phyloP scores from a whole-genome alignment of 306 rosid species.

The Medicago truncatula region MtrunA17r5.0-ANR NC_053045.1:8270501-8271000 shows the following conservation, averaged over 20 bases:
- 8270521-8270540: background rate
- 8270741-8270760: background rate
- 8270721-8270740: background rate
- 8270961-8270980: too few species aligned
- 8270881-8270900: too few species aligned
- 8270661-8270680: constrained; percentile 44
- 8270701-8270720: constrained; percentile 22
- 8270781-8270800: too few species aligned
- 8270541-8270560: constrained; percentile 8
- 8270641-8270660: constrained; percentile 43
- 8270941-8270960: too few species aligned
- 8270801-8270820: too few species aligned
- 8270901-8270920: too few species aligned
- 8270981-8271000: too few species aligned
- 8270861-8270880: too few species aligned
- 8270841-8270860: too few species aligned
- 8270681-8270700: constrained; percentile 30
- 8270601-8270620: constrained; percentile 56
- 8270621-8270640: constrained; percentile 35
- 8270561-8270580: constrained; percentile 13
- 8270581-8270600: constrained; percentile 67
- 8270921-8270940: too few species aligned
- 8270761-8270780: background rate
- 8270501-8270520: constrained; percentile 19
- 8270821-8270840: too few species aligned